Percentiles rank a stretch among this genome's conserved stretches.
Evolutionary conservation across 1,139 yeast species (phyloP).

Genomic region (Debaryomyces psychrophilus): DNA sequence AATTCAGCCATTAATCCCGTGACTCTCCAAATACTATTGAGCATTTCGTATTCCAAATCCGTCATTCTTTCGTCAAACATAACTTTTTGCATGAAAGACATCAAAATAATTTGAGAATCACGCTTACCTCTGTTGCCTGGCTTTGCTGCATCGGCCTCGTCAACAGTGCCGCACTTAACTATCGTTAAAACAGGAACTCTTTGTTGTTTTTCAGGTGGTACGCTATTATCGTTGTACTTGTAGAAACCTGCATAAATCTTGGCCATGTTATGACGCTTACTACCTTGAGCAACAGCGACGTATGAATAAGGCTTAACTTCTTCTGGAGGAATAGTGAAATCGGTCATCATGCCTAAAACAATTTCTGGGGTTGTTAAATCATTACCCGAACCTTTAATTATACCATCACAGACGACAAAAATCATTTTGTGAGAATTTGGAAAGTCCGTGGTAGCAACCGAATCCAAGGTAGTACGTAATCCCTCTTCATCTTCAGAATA

Average conservation of each 20-base stretch:
- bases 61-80: conserved; percentile 98
- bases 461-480: conserved; percentile 83
- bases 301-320: conserved; percentile 80
- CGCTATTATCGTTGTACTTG: conserved; percentile 72
- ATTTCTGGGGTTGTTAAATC: conserved; percentile 86
- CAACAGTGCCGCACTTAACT: conserved; percentile 93
- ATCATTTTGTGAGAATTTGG: conserved; percentile 92
- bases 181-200: conserved; percentile 81
- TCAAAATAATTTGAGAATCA: conserved; percentile 91
- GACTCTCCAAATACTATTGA: conserved; percentile 77
- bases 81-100: conserved; percentile 89
- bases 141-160: conserved; percentile 75
- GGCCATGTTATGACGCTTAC: conserved; percentile 97
- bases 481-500: conserved; percentile 92
- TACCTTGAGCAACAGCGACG: conserved; percentile 92
- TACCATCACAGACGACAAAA: conserved; percentile 87
- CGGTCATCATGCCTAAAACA: conserved; percentile 84
- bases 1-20: conserved; percentile 88
- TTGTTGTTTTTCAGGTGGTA: conserved; percentile 82
- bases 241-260: conserved; percentile 91
- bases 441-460: conserved; percentile 88
- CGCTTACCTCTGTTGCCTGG: conserved; percentile 99
- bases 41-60: conserved; percentile 81
- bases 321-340: conserved; percentile 70
- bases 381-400: conserved; percentile 92